Base-by-base conservation (phyloP, 352 stramenopile species). In the Phytophthora quininea region DNA sequence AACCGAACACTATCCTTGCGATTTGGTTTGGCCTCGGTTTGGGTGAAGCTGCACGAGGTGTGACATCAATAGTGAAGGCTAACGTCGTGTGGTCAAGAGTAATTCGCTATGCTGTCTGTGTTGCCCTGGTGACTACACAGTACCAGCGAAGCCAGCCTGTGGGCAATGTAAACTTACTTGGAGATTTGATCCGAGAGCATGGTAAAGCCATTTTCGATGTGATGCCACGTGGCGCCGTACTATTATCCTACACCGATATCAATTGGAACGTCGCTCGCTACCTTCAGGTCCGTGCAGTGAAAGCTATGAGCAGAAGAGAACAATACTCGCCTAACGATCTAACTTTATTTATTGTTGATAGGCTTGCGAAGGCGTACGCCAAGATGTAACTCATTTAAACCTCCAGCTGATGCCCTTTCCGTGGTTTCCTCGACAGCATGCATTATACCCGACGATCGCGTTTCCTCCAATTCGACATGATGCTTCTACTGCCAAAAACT, bases 1-100 rank as follows among this genome's bases (percentile, higher is more conserved):
- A 99, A 52, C 91, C 93, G 10, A 97, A 98, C 64, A 81, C 97
- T 15, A 40, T 98, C 5, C 51, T 89, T 2, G 95, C 90, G 51
- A 71, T 97, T 9, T 88, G 93, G 65, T 52, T 85, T n/a, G 92
- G 90, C 10, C 37, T 96, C 15, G 89, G 91, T 12, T 49, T 96
- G 6, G 57, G 47, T 12, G 54, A 46, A 31, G 48, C 71, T 32
- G 71, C 35, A 3, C 45, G 29, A 7, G 11, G 40, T 29, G 24
- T 75, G 57, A 47, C 57, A 15, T 54, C 40, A 58, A 19, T 60
- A 12, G 53, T 47, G 3, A 51, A 40, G 42, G 2, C 10, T 24
- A 31, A 64, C 35, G 12, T n/a, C 29, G 63, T 33, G 3, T 63
- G 40, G 27, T 42, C 9, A 3, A 53, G 54, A 55, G 11, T 40